Percentiles rank a stretch among this genome's conserved stretches.
Evolutionary conservation across 202 grass and related monocot species (phyloP).

Genomic region (Setaria italica): DNA sequence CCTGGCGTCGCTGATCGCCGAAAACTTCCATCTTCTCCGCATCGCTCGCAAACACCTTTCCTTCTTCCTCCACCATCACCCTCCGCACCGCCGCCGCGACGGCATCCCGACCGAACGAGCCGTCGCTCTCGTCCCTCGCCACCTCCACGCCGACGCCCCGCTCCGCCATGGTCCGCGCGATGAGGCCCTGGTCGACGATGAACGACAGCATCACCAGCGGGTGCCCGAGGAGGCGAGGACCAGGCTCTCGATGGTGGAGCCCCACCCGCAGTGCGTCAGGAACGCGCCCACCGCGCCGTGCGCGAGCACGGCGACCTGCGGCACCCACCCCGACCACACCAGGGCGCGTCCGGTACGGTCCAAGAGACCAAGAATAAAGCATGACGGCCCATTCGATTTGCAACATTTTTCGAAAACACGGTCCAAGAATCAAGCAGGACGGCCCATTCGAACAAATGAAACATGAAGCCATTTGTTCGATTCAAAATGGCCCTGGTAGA

Average conservation of each 20-base stretch:
- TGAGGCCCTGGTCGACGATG: slow-evolving; percentile 42
- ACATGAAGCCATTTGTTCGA: too few relatives aligned
- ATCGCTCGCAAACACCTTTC: slow-evolving; percentile 30
- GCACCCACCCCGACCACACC: slow-evolving; percentile 37
- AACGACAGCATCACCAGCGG: slow-evolving; percentile 50
- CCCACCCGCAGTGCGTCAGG: slow-evolving; percentile 64
- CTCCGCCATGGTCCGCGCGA: slow-evolving; percentile 31
- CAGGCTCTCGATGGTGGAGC: slow-evolving; percentile 48
- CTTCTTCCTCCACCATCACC: slow-evolving; percentile 53
- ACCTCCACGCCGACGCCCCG: slow-evolving; percentile 38
- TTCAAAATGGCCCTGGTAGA: too few relatives aligned
- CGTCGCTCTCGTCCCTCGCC: slow-evolving; percentile 37
- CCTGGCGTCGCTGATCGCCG: slow-evolving; percentile 19
- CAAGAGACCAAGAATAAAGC: too few relatives aligned
- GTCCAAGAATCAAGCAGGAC: too few relatives aligned
- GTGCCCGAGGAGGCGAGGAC: slow-evolving; percentile 40
- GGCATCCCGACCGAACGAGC: slow-evolving; percentile 32
- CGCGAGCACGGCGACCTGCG: slow-evolving; percentile 43
- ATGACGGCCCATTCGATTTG: too few relatives aligned
- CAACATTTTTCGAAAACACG: too few relatives aligned
- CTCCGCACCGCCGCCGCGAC: slow-evolving; percentile 11
- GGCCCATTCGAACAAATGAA: too few relatives aligned
- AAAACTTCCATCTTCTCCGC: slow-evolving; percentile 27
- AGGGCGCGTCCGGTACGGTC: slow-evolving; percentile 24
- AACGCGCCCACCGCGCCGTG: slow-evolving; percentile 54